Conservation (phyloP, 2,329 filamentous ascomycete genomes). For the Calonectria pseudoreteaudii region DNA sequence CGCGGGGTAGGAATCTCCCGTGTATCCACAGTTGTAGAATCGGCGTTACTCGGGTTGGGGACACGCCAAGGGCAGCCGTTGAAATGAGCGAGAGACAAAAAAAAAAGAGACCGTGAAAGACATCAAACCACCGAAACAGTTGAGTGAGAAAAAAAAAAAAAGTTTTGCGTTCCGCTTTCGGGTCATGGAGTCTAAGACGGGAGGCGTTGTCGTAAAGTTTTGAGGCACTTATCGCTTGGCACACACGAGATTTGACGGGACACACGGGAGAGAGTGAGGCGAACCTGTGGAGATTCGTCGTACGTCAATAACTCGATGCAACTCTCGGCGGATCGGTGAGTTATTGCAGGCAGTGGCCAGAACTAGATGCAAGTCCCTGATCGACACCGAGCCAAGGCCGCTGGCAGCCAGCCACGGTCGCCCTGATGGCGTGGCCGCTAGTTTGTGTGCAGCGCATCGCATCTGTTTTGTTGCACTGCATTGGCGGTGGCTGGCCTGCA, state of each 20-base stretch:
- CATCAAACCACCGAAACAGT: not conserved
- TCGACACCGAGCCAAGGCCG: constrained; percentile 31
- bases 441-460: constrained; percentile 27
- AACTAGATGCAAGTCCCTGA: constrained; percentile 37
- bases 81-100: not conserved
- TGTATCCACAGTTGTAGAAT: constrained; percentile 8
- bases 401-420: constrained; percentile 11
- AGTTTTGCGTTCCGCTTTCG: not conserved
- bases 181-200: not conserved
- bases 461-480: constrained; percentile 14
- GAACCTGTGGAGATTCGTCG: constrained; percentile 28
- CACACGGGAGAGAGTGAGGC: constrained; percentile 14
- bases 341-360: constrained; percentile 8
- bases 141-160: not conserved
- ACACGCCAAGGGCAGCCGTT: not conserved
- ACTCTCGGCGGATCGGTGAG: constrained; percentile 38
- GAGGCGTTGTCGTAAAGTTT: constrained; percentile 4
- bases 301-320: constrained; percentile 32
- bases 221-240: constrained; percentile 9
- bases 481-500: constrained; percentile 19
- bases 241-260: constrained; percentile 6
- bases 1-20: constrained; percentile 4
- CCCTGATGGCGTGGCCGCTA: constrained; percentile 23
- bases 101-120: not conserved
- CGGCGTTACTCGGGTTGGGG: constrained; percentile 17